Conservation (phyloP, 305 asterid genomes). For the Fraxinus platypoda region DNA sequence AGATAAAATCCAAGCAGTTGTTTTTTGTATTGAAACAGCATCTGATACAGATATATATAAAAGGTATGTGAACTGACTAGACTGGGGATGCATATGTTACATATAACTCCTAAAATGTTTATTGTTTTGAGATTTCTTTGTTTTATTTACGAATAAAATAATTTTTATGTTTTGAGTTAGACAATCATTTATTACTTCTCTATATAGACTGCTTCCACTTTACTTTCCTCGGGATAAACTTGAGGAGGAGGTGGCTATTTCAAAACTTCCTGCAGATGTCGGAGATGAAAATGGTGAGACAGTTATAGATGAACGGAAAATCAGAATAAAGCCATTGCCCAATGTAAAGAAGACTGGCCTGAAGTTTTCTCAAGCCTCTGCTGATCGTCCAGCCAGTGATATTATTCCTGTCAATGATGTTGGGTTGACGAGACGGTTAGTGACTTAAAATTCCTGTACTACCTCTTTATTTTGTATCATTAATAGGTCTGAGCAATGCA, state of each 20-base stretch:
- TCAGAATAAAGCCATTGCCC: slow-evolving; percentile 80
- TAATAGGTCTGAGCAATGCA: slow-evolving; percentile 11
- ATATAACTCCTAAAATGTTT: not conserved
- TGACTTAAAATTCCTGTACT: slow-evolving; percentile 9
- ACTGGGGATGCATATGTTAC: slow-evolving; percentile 4
- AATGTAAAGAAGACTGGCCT: slow-evolving; percentile 56
- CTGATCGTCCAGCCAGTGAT: slow-evolving; percentile 59
- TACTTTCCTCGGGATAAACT: slow-evolving; percentile 85
- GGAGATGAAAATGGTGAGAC: slow-evolving; percentile 98
- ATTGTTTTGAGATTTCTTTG: not conserved
- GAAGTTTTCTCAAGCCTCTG: slow-evolving; percentile 41
- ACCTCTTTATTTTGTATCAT: slow-evolving; percentile 10
- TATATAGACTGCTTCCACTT: slow-evolving; percentile 80
- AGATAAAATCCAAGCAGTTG: slow-evolving; percentile 67
- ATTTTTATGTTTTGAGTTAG: not conserved
- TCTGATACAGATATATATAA: slow-evolving; percentile 92
- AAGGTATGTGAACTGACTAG: slow-evolving; percentile 42
- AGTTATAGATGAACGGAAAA: slow-evolving; percentile 76
- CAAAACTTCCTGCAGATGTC: slow-evolving; percentile 91
- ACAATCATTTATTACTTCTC: not conserved
- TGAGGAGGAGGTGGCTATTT: slow-evolving; percentile 74
- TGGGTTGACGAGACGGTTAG: slow-evolving; percentile 71
- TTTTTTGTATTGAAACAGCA: slow-evolving; percentile 74
- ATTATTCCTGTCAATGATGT: slow-evolving; percentile 4
- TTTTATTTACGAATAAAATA: not conserved